phyloP scores from a whole-genome alignment of 2,329 filamentous ascomycete genomes.

The Paraphoma chrysanthemicola region DNA sequence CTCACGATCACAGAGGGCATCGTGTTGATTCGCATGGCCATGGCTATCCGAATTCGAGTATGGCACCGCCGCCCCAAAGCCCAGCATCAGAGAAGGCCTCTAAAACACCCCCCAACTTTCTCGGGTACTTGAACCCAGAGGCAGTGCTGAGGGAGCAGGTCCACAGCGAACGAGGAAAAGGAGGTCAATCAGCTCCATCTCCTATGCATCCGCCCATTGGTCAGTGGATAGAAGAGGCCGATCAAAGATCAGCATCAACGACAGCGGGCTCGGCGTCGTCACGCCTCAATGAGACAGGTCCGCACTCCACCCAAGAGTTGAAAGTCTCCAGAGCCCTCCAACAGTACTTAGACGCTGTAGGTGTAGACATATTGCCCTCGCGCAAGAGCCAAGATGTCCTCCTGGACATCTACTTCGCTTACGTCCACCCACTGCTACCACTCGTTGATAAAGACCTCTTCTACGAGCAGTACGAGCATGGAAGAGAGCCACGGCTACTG shows the following conservation, averaged over 20 bases:
- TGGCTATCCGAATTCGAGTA: conserved; percentile 35
- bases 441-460: conserved; percentile 55
- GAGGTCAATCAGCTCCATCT: conserved; percentile 37
- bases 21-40: conserved; percentile 31
- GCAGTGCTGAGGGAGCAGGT: conserved; percentile 54
- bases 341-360: conserved; percentile 47
- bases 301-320: conserved; percentile 38
- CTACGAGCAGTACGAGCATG: conserved; percentile 44
- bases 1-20: conserved; percentile 32
- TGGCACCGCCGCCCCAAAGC: conserved; percentile 41
- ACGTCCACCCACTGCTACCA: conserved; percentile 56
- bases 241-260: conserved; percentile 26
- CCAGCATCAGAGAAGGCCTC: conserved; percentile 33
- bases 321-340: conserved; percentile 43
- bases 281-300: conserved; percentile 39
- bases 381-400: conserved; percentile 47
- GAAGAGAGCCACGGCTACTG: conserved; percentile 48
- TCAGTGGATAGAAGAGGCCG: conserved; percentile 45
- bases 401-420: conserved; percentile 54
- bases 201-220: conserved; percentile 40
- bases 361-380: conserved; percentile 43
- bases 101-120: conserved; percentile 50
- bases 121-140: conserved; percentile 57
- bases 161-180: conserved; percentile 41
- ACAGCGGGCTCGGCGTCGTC: conserved; percentile 31